phyloP scores from a whole-genome alignment of 1,284 basidiomycete species.

The Golubevia pallescens region DNA sequence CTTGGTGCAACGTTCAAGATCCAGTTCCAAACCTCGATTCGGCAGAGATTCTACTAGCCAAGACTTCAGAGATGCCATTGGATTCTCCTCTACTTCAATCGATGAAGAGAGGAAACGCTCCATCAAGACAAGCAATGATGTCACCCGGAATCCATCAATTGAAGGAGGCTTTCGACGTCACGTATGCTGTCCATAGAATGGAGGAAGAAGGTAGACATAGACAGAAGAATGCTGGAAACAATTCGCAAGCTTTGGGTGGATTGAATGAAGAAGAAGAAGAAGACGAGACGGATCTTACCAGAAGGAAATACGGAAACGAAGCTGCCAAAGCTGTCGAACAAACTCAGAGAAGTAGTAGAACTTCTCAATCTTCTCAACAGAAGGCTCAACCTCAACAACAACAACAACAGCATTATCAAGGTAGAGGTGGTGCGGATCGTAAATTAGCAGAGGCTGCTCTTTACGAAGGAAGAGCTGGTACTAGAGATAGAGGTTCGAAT shows the following conservation, averaged over 20 bases:
- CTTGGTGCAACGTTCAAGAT: slow-evolving; percentile 78
- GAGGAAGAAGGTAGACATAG: slow-evolving; percentile 79
- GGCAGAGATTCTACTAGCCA: slow-evolving; percentile 51
- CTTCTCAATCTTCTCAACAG: slow-evolving; percentile 27
- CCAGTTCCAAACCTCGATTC: slow-evolving; percentile 52
- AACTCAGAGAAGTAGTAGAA: slow-evolving; percentile 51
- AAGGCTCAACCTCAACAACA: slow-evolving; percentile 18
- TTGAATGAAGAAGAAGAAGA: slow-evolving; percentile 87
- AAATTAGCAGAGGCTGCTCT: slow-evolving; percentile 63
- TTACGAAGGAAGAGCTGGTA: slow-evolving; percentile 52
- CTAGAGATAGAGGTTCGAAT: slow-evolving; percentile 36
- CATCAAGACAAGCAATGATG: slow-evolving; percentile 70
- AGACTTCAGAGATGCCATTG: slow-evolving; percentile 69
- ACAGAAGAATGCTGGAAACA: slow-evolving; percentile 70
- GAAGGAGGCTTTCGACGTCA: slow-evolving; percentile 98
- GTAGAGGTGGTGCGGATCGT: slow-evolving; percentile 48
- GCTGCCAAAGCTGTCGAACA: slow-evolving; percentile 57
- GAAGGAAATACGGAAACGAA: slow-evolving; percentile 57
- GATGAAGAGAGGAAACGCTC: slow-evolving; percentile 71
- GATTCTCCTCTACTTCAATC: slow-evolving; percentile 90
- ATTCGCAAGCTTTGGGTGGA: slow-evolving; percentile 70
- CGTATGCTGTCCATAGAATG: slow-evolving; percentile 98
- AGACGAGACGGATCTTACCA: slow-evolving; percentile 58
- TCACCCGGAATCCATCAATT: slow-evolving; percentile 82
- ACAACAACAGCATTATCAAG: slow-evolving; percentile 43